Percentiles rank a stretch among this genome's conserved stretches.
These are phyloP conservation scores for Basipetospora chlamydospora DNA, from an alignment of 2,329 filamentous ascomycete species.

Conservation along the genomic window DNA sequence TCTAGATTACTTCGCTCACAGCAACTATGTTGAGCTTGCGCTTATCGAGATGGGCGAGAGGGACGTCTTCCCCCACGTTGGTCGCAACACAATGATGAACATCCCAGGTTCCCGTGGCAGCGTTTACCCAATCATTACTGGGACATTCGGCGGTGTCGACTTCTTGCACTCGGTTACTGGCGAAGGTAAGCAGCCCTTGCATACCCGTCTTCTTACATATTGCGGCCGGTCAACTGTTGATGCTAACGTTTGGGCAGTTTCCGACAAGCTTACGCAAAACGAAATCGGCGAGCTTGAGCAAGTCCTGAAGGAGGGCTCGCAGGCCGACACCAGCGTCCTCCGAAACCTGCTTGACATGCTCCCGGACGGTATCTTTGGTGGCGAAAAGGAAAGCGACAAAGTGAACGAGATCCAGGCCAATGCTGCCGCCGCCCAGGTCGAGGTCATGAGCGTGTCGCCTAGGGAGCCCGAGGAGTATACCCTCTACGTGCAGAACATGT, in stretches of 20 bases:
- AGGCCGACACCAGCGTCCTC: conserved; percentile 57
- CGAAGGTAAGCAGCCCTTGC: conserved; percentile 29
- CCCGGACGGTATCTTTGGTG: conserved; percentile 65
- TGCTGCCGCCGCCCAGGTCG: conserved; percentile 58
- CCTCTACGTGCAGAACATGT: conserved; percentile 56
- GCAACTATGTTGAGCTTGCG: conserved; percentile 81
- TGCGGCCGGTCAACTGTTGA: too few species aligned
- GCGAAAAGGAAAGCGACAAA: conserved; percentile 57
- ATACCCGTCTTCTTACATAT: too few species aligned
- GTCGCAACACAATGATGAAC: conserved; percentile 54
- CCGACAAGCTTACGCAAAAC: conserved; percentile 80
- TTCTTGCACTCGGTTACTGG: conserved; percentile 79
- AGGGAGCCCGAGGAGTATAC: conserved; percentile 76
- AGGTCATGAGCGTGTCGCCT: conserved; percentile 59
- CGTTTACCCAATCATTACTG: conserved; percentile 75
- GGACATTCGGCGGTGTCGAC: conserved; percentile 89
- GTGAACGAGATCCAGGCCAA: conserved; percentile 69
- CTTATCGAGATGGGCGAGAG: conserved; percentile 74
- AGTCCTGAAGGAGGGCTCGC: conserved; percentile 52
- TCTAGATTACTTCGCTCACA: conserved; percentile 76
- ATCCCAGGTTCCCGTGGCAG: conserved; percentile 49
- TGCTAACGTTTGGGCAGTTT: conserved; percentile 44
- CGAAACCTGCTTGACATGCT: conserved; percentile 71
- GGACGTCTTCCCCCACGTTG: conserved; percentile 77
- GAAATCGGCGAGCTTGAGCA: conserved; percentile 81